Evolutionary conservation across 257 asterid species (phyloP).

Genomic region (Coffea canephora): DNA sequence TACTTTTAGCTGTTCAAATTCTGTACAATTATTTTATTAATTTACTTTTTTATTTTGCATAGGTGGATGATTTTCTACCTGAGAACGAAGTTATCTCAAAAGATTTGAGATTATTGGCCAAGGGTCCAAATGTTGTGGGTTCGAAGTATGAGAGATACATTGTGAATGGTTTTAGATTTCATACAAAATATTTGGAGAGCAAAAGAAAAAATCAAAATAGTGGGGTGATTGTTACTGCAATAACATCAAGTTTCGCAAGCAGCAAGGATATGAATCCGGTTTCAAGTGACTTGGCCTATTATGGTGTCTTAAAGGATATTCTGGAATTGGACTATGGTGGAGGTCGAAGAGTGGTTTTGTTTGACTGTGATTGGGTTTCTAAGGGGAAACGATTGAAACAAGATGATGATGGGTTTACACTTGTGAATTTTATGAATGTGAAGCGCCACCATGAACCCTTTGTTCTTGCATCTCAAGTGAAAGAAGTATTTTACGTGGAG

Average conservation of each 20-base stretch:
- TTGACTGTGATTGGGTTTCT: slow-evolving; percentile 6
- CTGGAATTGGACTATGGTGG: background rate
- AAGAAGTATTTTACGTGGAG: slow-evolving; percentile 16
- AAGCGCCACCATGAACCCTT: slow-evolving; percentile 17
- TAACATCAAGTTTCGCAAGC: background rate
- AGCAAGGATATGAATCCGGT: background rate
- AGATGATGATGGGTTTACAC: slow-evolving; percentile 12
- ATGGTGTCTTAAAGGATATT: background rate
- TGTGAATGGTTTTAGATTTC: too few relatives aligned
- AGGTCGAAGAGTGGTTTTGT: background rate
- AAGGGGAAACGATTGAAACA: slow-evolving; percentile 2
- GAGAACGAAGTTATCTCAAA: background rate
- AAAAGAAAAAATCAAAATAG: too few relatives aligned
- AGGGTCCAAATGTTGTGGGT: too few relatives aligned
- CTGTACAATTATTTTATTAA: too few relatives aligned
- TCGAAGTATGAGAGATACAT: too few relatives aligned
- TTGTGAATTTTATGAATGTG: slow-evolving; percentile 18
- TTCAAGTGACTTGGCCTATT: background rate
- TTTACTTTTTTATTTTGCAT: background rate
- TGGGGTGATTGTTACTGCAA: too few relatives aligned
- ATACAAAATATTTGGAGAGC: too few relatives aligned
- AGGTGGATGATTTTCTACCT: background rate
- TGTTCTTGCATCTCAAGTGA: slow-evolving; percentile 18
- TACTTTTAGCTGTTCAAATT: background rate
- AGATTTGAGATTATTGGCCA: background rate